A percentile compares a stretch with the other conserved stretches of the same genome.
Evolutionary conservation across 116 monocot species (phyloP).

Genomic region (Dioscorea cayenensis): DNA sequence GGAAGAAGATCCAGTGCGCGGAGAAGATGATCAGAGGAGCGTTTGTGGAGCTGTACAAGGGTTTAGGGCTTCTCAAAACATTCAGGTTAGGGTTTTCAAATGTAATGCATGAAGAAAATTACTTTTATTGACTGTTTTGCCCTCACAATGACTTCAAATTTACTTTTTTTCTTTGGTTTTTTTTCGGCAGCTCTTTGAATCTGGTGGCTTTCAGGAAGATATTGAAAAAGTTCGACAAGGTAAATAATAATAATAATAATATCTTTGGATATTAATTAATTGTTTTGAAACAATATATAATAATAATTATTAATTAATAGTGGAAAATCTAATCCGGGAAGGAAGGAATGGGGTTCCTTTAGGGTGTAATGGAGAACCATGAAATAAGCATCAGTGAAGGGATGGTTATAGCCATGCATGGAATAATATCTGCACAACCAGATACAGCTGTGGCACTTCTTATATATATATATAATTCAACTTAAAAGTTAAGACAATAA

Average conservation of each 20-base stretch:
- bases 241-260: conserved; percentile 8
- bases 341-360: background rate
- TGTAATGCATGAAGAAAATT: background rate
- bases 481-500: no score
- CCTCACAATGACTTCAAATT: background rate
- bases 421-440: no score
- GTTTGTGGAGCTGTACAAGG: conserved; percentile 78
- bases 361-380: background rate
- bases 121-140: background rate
- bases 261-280: background rate
- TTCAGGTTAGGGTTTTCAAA: conserved; percentile 37
- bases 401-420: background rate
- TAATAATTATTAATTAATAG: background rate
- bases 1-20: conserved; percentile 84
- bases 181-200: conserved; percentile 70
- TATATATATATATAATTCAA: no score
- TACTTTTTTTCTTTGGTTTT: background rate
- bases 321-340: background rate
- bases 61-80: conserved; percentile 69
- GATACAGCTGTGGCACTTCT: no score
- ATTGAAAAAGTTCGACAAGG: conserved; percentile 92
- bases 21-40: conserved; percentile 88
- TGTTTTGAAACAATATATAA: background rate
- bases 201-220: conserved; percentile 93
- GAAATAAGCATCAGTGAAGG: conserved; percentile 1